Base-by-base conservation (phyloP, 164 flowering plant genomes). In the Tinospora cordifolia region DNA sequence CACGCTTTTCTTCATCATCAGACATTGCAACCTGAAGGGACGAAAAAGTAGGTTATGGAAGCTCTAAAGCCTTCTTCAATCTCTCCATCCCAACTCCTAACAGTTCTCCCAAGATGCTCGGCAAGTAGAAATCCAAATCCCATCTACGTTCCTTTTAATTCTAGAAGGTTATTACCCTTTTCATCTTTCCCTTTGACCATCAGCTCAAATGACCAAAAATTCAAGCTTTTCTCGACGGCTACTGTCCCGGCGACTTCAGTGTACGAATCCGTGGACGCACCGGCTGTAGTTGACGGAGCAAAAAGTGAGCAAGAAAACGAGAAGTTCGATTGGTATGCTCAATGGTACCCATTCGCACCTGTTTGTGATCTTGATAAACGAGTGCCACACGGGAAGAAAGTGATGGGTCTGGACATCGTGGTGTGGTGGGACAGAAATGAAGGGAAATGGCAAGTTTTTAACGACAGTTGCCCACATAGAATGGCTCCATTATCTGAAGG, bases 401-500 rank as follows among this genome's bases (percentile, higher is more conserved):
- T 93, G 34, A 24, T 93, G 82, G 98, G 98, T 15, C 60, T 91
- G 39, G 98, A 93, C 67, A 78, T 93, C 70, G 98, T 90, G 65
- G 89, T 90, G 47, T 91, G 98, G 98, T 93, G 96, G 94, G 98
- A 93, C 71, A 81, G 83, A 58, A 83, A 76, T 68, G 95, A 88
- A 74, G 75, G 57, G 74, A 82, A 70, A 25, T 93, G 97, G 98
- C 87, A 86, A 74, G 98, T 93, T 63, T 86, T 91, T 69, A 88
- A 88, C 62, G 97, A 93, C 77, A 21, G 71, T 60, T 93, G 98
- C 76, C 97, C 98, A n/a, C 98, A 93, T 75, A 78, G 98, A 40
- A 75, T 91, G 80, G 98, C 98, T 22, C 98, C 96, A 0, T 75
- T 93, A 62, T 91, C 97, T 3, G 97, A 93, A 74, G 98, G 98